A percentile compares a stretch with the other conserved stretches of the same genome.
These are phyloP conservation scores for Calonectria hongkongensis DNA, from an alignment of 2,329 filamentous ascomycete genomes.

Conservation along the genomic window DNA sequence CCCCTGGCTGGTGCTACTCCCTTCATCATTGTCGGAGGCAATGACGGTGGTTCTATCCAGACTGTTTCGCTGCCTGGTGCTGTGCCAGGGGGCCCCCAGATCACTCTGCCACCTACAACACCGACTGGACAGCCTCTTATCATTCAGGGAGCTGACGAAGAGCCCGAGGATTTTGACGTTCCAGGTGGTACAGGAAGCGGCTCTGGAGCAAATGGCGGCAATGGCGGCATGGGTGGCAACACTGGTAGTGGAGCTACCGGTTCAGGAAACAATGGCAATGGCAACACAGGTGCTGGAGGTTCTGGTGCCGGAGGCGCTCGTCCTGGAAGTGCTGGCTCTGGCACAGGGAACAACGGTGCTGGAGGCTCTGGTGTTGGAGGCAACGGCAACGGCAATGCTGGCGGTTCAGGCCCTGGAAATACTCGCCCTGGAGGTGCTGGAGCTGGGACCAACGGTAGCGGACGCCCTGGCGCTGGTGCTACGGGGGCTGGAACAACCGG, in stretches of 20 bases:
- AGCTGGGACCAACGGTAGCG: neutral
- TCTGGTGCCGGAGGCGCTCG: neutral
- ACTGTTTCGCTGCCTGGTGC: slow-evolving; percentile 38
- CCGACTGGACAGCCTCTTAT: slow-evolving; percentile 24
- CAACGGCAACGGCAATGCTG: neutral
- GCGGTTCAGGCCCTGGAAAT: neutral
- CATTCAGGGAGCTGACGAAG: slow-evolving; percentile 16
- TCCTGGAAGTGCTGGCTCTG: neutral
- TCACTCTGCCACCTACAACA: slow-evolving; percentile 34
- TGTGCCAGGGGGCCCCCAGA: slow-evolving; percentile 16
- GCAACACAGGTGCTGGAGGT: neutral
- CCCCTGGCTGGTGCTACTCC: slow-evolving; percentile 40
- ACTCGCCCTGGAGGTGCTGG: neutral
- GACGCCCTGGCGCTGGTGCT: neutral
- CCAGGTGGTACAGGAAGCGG: neutral
- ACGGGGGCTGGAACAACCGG: neutral
- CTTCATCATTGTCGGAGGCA: neutral
- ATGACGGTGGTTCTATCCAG: neutral
- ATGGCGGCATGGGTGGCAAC: neutral
- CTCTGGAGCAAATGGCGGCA: neutral
- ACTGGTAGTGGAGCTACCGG: neutral
- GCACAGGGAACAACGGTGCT: too few species aligned
- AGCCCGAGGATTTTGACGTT: neutral
- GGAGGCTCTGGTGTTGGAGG: neutral
- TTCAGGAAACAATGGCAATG: neutral